phyloP scores from a whole-genome alignment of 2,329 filamentous ascomycete genomes.

The Verticillium isaacii region DNA sequence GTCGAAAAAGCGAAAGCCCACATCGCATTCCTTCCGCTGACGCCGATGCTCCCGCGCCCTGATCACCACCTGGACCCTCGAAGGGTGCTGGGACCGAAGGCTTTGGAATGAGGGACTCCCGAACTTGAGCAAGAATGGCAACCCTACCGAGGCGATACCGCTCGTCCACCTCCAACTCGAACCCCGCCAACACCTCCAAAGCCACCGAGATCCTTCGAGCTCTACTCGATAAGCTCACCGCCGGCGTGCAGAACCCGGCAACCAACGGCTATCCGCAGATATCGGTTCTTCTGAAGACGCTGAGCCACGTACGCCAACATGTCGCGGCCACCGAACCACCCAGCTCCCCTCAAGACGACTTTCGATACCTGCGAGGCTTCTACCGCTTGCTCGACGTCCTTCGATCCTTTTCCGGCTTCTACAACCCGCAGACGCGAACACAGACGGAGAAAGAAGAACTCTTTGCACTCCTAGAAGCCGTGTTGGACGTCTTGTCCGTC shows the following conservation, averaged over 20 bases:
- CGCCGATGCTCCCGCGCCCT: constrained; percentile 12
- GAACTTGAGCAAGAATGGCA: constrained; percentile 36
- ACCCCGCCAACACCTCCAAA: constrained; percentile 51
- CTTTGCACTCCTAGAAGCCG: constrained; percentile 65
- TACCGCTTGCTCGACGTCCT: constrained; percentile 66
- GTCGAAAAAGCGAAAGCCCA: not conserved
- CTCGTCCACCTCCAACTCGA: constrained; percentile 59
- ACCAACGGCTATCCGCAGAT: constrained; percentile 42
- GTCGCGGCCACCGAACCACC: constrained; percentile 42
- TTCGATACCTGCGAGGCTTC: constrained; percentile 77
- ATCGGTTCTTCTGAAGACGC: constrained; percentile 44
- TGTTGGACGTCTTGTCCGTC: constrained; percentile 70
- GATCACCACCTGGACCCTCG: constrained; percentile 23
- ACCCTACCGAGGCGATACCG: constrained; percentile 53
- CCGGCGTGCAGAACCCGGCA: constrained; percentile 24
- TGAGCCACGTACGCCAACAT: constrained; percentile 63
- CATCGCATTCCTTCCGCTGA: not conserved
- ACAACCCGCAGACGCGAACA: constrained; percentile 60
- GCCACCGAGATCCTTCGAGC: constrained; percentile 53
- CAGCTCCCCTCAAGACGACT: constrained; percentile 66
- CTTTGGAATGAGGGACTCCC: constrained; percentile 11
- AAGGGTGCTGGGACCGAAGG: constrained; percentile 23
- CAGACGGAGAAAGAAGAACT: constrained; percentile 59
- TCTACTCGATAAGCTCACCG: constrained; percentile 44
- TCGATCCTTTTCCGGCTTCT: constrained; percentile 68